phyloP scores from a whole-genome alignment of 208 protist species.

The Crithidia acanthocephali region DNA sequence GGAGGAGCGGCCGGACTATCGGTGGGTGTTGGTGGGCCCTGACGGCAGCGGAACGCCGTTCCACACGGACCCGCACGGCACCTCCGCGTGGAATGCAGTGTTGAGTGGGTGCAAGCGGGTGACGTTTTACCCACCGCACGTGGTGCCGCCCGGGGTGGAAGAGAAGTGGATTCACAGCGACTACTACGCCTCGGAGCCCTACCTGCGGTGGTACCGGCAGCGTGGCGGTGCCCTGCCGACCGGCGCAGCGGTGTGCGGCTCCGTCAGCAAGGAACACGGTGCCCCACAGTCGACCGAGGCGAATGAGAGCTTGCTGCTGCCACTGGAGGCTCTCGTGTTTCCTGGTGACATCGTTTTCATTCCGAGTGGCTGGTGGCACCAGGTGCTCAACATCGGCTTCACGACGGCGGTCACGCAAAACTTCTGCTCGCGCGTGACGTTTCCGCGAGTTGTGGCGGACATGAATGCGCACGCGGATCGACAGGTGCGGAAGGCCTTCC shows the following conservation, averaged over 20 bases:
- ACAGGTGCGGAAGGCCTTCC: slow-evolving; percentile 21
- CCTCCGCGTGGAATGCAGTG: slow-evolving; percentile 53
- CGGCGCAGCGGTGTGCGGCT: slow-evolving; percentile 6
- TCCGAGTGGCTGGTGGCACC: slow-evolving; percentile 56
- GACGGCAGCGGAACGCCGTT: slow-evolving; percentile 46
- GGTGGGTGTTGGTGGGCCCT: slow-evolving; percentile 46
- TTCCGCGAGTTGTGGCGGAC: slow-evolving; percentile 39
- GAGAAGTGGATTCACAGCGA: slow-evolving; percentile 45
- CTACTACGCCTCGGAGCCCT: slow-evolving; percentile 51
- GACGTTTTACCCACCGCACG: slow-evolving; percentile 45
- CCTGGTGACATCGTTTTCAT: slow-evolving; percentile 52
- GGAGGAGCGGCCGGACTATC: slow-evolving; percentile 49
- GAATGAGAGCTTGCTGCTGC: too few relatives aligned
- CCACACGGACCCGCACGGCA: slow-evolving; percentile 50
- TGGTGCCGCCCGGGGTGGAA: slow-evolving; percentile 42
- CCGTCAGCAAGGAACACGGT: slow-evolving; percentile 8
- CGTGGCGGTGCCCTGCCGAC: not conserved
- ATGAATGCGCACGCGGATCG: slow-evolving; percentile 31
- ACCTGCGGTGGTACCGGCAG: slow-evolving; percentile 41
- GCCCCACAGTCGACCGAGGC: too few relatives aligned
- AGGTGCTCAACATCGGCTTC: slow-evolving; percentile 47
- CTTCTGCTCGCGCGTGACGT: slow-evolving; percentile 36
- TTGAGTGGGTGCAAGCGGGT: slow-evolving; percentile 44
- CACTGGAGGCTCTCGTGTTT: slow-evolving; percentile 41
- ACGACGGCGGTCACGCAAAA: slow-evolving; percentile 58